Base-by-base conservation (phyloP, 1,139 yeast genomes). In the Meyerozyma elateridarum region DNA sequence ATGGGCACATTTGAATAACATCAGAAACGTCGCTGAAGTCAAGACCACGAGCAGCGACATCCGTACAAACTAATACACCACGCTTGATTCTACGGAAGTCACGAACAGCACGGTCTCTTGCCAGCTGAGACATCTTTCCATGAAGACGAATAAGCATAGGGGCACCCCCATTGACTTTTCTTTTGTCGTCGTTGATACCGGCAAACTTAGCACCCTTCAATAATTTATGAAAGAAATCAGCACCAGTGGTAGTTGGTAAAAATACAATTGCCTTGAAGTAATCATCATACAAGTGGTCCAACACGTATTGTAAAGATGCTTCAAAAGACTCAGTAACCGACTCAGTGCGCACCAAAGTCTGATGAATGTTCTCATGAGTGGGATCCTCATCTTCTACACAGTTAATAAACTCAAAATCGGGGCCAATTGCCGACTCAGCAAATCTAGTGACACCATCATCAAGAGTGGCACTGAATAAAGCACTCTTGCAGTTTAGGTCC, bases 31-130 rank as follows among this genome's bases (percentile, higher is more conserved):
- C 77, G 31, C 88, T 89, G 70, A 88, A 84, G 63, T 88, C 96
- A 79, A 91, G 79, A 49, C 98, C 97, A 63, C 97, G 79, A 3
- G 97, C 96, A 42, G 91, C 95, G 35, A 91, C 96, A 59, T 89
- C 95, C 2, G 96, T 85, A 29, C 94, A 82, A 31, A 89, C 73
- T 35, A 89, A 66, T 26, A 89, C 51, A 35, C 85, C 81, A 17
- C 64, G 59, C 25, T 59, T 49, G 19, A 67, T 49, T 28, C 50
- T 54, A 51, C 82, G 72, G 66, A 82, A 85, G 15, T 48, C 52
- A 34, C 62, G 63, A 36, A 84, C 78, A 16, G 76, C 58, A 38
- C 67, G 59, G 49, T 78, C 81, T 55, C 95, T 76, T 22, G 65
- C 66, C 25, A 65, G 59, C 56, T 85, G 95, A 20, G 79, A 55